Evolutionary conservation across 129 eudicot genomes (phyloP), one percentile per base, ranked within the genome.

Genomic region (Flaveria trinervia): DNA sequence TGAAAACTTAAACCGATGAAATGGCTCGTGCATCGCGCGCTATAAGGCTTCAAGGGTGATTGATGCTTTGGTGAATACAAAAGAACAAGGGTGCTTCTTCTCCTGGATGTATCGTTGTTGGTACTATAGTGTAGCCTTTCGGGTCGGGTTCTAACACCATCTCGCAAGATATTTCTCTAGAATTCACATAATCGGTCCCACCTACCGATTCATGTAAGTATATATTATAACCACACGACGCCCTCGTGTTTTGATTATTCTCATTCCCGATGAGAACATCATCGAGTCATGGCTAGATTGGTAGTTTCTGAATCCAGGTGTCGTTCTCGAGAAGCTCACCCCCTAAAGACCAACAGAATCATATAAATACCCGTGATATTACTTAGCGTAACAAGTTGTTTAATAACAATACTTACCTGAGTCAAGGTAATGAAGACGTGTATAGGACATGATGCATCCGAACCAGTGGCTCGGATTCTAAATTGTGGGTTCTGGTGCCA

Each of bases 401-500:
- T 65, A 55, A 25, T 67, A 54, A 26, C 45, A 16, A 9, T 23
- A 44, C 22, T 20, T 75, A 95, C 99, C 99, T 95, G 99, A 3
- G 99, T 95, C 80, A 95, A 89, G 81, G 99, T 95, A 65, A 95
- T 95, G 75, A 95, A 95, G 6, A 95, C 99, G 13, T 95, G 99
- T 66, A 95, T 95, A 12, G 99, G 99, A 71, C 89, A 83, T 11
- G 99, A 95, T 72, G 99, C 96, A 86, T 95, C 96, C 10, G 97
- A 79, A 13, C 97, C 97, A 22, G 86, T 88, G 69, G 99, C 99
- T 74, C 92, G 89, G 41, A 95, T 46, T 25, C 95, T 82, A 59
- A 89, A 95, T 73, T 95, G 99, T 5, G 99, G 99, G 76, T 95
- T 95, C 36, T 95, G 99, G 83, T 95, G 93, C 99, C 99, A 95